phyloP scores from a whole-genome alignment of 768 basidiomycete genomes.

The Hortiboletus flavorubellus region DNA sequence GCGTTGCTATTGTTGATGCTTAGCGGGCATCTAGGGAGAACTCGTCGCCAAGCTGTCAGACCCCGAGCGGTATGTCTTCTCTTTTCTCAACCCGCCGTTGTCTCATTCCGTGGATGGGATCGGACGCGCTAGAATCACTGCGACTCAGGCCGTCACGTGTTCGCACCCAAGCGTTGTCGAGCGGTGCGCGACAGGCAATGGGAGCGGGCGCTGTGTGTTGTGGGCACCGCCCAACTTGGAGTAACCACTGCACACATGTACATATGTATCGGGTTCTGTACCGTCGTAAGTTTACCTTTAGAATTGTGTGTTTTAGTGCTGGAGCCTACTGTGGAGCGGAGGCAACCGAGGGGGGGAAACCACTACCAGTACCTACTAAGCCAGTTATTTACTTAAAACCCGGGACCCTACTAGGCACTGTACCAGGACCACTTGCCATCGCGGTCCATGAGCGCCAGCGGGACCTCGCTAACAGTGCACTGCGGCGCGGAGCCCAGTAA shows the following conservation, averaged over 20 bases:
- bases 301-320: too few species aligned
- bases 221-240: constrained; percentile 55
- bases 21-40: constrained; percentile 51
- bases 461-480: too few species aligned
- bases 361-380: too few species aligned
- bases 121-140: constrained; percentile 53
- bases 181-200: constrained; percentile 75
- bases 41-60: constrained; percentile 62
- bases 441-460: too few species aligned
- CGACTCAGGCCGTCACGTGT: constrained; percentile 88
- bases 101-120: background rate
- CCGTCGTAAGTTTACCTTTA: background rate
- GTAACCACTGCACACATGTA: background rate
- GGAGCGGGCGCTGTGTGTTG: constrained; percentile 71
- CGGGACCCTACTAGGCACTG: too few species aligned
- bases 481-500: too few species aligned
- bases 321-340: too few species aligned
- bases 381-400: too few species aligned
- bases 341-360: too few species aligned
- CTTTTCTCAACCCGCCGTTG: background rate
- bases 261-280: background rate
- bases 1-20: background rate
- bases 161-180: constrained; percentile 76
- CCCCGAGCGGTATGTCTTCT: constrained; percentile 42
- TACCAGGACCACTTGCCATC: too few species aligned